Evolutionary conservation across 2,329 filamentous ascomycete species (phyloP), one percentile per base, ranked within the genome.

Genomic region (Fusarium incarnatum): DNA sequence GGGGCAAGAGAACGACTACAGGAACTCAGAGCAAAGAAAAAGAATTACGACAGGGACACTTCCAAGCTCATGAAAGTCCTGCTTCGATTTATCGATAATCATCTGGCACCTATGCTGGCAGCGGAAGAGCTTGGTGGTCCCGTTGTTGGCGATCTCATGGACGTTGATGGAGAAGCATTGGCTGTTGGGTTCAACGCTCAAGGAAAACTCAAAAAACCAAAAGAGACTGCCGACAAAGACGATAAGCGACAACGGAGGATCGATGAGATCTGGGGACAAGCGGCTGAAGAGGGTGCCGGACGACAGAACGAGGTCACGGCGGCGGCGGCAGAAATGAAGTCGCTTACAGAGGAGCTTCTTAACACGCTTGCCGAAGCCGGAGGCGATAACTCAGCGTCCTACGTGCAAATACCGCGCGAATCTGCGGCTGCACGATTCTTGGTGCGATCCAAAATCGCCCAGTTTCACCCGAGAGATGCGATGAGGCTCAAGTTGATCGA

Each of bases 101-200:
- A 88, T 42, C 84, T 97, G 2, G 91, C 92, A 2, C 81, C 87
- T 5, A 92, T 95, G 88, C 83, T 97, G 45, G 93, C 93, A 9
- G 92, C 92, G 1, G 94, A 97, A 80, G 92, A 94, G 75, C 84
- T 94, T 2, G 94, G 94, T 10, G 93, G 94, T 0, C 93, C 94
- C 0, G 91, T 94, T 13, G 92, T 94, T 1, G 92, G 94, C 6
- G 91, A 93, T 70, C 83, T 91, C 72, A 84, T 91, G 75, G 88
- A 92, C 78, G 75, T 92, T 23, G 80, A 89, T 83, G 73, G 86
- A 11, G 86, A 91, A 46, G 87, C 86, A 68, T 79, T 91, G 8
- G 85, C 83, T 8, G 86, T 84, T 11, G 88, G 88, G 3, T 91
- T 91, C 77, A 90, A 83, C 70, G 79, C 86, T 0, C 86, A 88